A percentile compares a stretch with the other conserved stretches of the same genome.
Conservation (phyloP, 768 basidiomycete genomes). For the Chiua virens region DNA sequence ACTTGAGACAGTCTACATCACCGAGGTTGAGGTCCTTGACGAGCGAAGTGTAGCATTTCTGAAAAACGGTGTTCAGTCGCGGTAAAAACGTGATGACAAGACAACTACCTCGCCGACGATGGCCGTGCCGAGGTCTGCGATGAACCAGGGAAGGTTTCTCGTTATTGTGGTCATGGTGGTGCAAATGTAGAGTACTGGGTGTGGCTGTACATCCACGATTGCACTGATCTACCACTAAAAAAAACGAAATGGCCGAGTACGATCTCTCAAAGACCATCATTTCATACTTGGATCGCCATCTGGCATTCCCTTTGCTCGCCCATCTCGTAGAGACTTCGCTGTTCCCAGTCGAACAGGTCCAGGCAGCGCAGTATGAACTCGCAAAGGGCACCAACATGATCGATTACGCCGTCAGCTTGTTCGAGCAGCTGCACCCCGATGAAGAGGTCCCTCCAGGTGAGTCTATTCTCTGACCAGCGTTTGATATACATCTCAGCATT, state of each 20-base stretch:
- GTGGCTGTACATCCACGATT: slow-evolving; percentile 23
- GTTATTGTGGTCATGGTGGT: slow-evolving; percentile 72
- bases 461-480: slow-evolving; percentile 13
- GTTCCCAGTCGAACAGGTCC: slow-evolving; percentile 79
- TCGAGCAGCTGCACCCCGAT: slow-evolving; percentile 74
- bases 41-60: slow-evolving; percentile 91
- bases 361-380: slow-evolving; percentile 93
- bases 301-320: slow-evolving; percentile 88
- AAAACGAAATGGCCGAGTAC: slow-evolving; percentile 73
- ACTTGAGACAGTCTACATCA: slow-evolving; percentile 85
- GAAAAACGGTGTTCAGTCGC: not conserved
- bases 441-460: slow-evolving; percentile 67
- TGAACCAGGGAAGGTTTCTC: slow-evolving; percentile 80
- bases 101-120: slow-evolving; percentile 74
- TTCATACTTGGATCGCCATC: slow-evolving; percentile 91
- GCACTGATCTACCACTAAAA: slow-evolving; percentile 10
- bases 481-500: not conserved
- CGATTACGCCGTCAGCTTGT: slow-evolving; percentile 84
- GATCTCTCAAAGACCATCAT: slow-evolving; percentile 91
- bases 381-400: slow-evolving; percentile 98
- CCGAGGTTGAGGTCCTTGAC: slow-evolving; percentile 80
- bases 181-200: not conserved
- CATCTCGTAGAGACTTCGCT: slow-evolving; percentile 77
- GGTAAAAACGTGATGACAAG: not conserved
- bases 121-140: slow-evolving; percentile 77